Evolutionary conservation across 106 monocot species (phyloP).

Genomic region (Amphibolis antarctica): DNA sequence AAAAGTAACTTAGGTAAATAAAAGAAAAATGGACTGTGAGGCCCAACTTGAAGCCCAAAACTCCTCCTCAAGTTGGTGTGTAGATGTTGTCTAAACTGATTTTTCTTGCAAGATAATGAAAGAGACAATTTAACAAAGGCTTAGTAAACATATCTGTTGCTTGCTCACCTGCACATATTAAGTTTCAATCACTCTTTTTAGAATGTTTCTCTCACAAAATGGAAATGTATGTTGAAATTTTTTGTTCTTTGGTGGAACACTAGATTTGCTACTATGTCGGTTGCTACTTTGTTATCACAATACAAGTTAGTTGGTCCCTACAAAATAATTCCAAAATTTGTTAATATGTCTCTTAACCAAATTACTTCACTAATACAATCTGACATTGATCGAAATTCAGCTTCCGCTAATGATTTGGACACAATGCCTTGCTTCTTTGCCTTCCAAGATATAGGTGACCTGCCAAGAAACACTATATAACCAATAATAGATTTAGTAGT

Average conservation of each 20-base stretch:
- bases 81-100: neutral
- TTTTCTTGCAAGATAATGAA: neutral
- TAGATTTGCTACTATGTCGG: neutral
- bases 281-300: conserved; percentile 1
- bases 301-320: neutral
- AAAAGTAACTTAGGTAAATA: no score
- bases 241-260: neutral
- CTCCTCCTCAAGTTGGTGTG: conserved; percentile 5
- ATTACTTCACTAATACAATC: neutral
- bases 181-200: neutral
- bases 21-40: no score
- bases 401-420: neutral
- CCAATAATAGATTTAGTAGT: neutral
- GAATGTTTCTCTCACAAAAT: neutral
- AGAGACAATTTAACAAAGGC: neutral
- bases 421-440: neutral
- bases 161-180: neutral
- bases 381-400: neutral
- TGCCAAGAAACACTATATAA: no score
- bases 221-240: conserved; percentile 2
- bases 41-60: no score
- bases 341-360: neutral
- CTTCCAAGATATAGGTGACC: neutral
- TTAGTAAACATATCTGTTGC: conserved; percentile 3
- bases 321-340: neutral